Conservation (phyloP, 495 filamentous ascomycete genomes). For the Penicilliopsis zonata region DNA sequence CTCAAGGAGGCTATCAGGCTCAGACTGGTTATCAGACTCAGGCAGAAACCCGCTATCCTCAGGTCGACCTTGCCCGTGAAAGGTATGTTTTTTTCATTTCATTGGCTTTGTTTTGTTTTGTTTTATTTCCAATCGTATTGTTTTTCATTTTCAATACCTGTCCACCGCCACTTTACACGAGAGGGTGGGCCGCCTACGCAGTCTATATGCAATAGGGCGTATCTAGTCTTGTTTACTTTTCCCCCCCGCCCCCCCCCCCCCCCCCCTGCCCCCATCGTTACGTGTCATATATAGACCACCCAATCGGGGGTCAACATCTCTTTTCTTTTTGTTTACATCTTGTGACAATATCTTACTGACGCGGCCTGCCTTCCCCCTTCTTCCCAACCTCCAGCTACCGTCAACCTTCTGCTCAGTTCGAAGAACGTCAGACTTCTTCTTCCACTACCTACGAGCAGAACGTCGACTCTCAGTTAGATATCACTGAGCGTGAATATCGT, state of each 20-base stretch:
- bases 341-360: not conserved
- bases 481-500: constrained; percentile 78
- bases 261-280: not conserved
- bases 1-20: not conserved
- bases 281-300: not conserved
- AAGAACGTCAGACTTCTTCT: constrained; percentile 30
- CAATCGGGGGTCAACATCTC: constrained; percentile 1
- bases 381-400: constrained; percentile 37
- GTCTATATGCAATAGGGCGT: no score
- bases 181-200: no score
- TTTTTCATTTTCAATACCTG: not conserved
- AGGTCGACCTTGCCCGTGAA: constrained; percentile 46
- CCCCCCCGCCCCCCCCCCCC: no score
- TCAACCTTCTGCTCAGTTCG: constrained; percentile 43
- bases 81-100: constrained; percentile 28
- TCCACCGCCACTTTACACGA: no score
- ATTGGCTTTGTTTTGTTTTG: constrained; percentile 2
- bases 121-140: not conserved
- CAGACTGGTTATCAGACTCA: constrained; percentile 10
- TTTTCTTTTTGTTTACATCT: constrained; percentile 6
- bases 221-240: no score
- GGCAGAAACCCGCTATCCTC: constrained; percentile 14
- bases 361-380: constrained; percentile 14
- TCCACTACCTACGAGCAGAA: constrained; percentile 43
- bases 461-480: constrained; percentile 55